Evolutionary conservation across 495 filamentous ascomycete species (phyloP).

Genomic region (Chaetomium tenue): DNA sequence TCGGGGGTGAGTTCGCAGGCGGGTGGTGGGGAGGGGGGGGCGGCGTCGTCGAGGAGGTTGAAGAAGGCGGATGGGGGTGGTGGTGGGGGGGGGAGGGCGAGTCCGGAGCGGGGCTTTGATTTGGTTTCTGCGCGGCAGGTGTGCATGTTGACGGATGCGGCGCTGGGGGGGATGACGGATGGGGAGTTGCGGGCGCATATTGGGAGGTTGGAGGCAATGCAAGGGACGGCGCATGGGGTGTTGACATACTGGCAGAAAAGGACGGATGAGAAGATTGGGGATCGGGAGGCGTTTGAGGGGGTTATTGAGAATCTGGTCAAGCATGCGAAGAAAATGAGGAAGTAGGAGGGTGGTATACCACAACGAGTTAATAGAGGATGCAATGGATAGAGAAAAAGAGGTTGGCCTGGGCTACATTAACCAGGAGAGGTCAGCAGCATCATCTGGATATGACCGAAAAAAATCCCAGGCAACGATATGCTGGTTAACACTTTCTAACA

Average conservation of each 20-base stretch:
- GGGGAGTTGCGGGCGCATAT: conserved; percentile 73
- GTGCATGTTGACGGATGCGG: conserved; percentile 79
- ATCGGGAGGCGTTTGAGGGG: conserved; percentile 94
- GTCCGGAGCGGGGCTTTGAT: conserved; percentile 71
- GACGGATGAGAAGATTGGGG: conserved; percentile 77
- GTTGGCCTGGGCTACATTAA: neutral
- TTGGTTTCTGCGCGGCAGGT: conserved; percentile 72
- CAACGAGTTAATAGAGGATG: neutral
- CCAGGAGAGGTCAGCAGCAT: neutral
- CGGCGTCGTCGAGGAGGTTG: neutral
- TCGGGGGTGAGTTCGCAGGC: neutral
- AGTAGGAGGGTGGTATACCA: conserved; percentile 39
- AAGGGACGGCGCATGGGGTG: conserved; percentile 66
- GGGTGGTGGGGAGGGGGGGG: neutral
- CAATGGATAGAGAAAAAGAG: neutral
- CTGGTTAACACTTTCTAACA: conserved; percentile 11
- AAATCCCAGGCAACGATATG: neutral
- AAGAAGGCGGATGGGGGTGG: neutral
- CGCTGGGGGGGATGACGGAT: conserved; percentile 70
- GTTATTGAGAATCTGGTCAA: conserved; percentile 98
- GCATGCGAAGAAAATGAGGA: conserved; percentile 85
- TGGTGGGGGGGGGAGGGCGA: conserved; percentile 51
- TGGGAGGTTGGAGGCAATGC: conserved; percentile 64
- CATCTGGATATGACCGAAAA: neutral
- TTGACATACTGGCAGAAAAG: conserved; percentile 87